Conservation (phyloP, 768 basidiomycete genomes). For the Saitozyma podzolica region DNA sequence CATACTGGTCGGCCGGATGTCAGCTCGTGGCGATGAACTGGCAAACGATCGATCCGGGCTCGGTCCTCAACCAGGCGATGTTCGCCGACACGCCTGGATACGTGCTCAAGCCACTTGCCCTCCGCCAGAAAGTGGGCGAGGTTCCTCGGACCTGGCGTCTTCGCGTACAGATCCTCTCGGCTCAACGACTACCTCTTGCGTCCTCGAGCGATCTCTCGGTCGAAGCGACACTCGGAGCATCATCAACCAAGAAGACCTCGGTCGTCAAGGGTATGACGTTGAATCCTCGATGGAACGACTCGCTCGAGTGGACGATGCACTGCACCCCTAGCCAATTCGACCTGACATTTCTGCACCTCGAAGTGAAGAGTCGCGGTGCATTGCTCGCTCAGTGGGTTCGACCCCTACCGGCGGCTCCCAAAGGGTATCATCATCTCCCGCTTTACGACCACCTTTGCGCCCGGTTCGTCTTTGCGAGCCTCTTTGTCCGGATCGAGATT, state of each 20-base stretch:
- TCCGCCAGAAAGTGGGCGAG: constrained; percentile 66
- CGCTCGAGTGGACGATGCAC: constrained; percentile 62
- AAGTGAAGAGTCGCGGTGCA: constrained; percentile 63
- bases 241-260: constrained; percentile 57
- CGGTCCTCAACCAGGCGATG: constrained; percentile 92
- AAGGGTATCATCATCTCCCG: constrained; percentile 83
- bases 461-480: constrained; percentile 88
- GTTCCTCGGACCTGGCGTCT: constrained; percentile 58
- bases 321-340: constrained; percentile 66
- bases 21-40: constrained; percentile 95
- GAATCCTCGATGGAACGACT: constrained; percentile 84
- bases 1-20: constrained; percentile 83
- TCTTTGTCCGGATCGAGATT: constrained; percentile 73
- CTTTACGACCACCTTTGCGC: constrained; percentile 83
- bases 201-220: constrained; percentile 71
- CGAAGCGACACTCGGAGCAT: constrained; percentile 65
- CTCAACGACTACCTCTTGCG: constrained; percentile 80
- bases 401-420: constrained; percentile 55
- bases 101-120: constrained; percentile 79
- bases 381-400: constrained; percentile 69
- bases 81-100: constrained; percentile 91
- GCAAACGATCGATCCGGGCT: constrained; percentile 91
- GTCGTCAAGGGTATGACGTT: constrained; percentile 83
- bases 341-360: constrained; percentile 78
- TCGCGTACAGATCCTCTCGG: constrained; percentile 67